Conservation (phyloP, 305 asterid genomes). For the Ajuga reptans region DNA sequence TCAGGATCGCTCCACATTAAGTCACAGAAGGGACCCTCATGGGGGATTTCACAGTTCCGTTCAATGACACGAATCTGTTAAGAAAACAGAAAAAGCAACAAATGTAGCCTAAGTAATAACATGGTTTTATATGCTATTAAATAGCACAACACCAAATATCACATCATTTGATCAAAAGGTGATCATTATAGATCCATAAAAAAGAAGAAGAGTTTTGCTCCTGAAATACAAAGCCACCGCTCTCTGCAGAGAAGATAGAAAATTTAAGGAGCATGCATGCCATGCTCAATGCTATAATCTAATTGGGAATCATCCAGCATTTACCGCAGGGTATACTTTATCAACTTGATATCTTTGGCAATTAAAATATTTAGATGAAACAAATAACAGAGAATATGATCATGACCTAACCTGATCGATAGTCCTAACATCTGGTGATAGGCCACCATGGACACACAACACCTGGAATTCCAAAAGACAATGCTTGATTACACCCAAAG, state of each 20-base stretch:
- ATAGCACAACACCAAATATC: background rate
- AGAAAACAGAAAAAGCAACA: background rate
- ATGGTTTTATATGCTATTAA: background rate
- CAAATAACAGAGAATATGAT: background rate
- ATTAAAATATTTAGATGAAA: background rate
- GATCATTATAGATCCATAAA: background rate
- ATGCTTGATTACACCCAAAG: background rate
- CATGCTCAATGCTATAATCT: background rate
- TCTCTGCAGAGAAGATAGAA: background rate
- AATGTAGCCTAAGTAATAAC: background rate
- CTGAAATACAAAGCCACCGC: slow-evolving; percentile 1
- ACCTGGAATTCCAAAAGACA: slow-evolving; percentile 35
- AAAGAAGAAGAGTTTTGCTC: background rate
- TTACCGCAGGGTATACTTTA: background rate
- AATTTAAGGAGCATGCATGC: background rate
- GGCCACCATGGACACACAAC: slow-evolving; percentile 95
- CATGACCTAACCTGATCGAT: slow-evolving; percentile 64
- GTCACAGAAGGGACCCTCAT: slow-evolving; percentile 99
- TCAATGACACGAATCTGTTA: slow-evolving; percentile 84
- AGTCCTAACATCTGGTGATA: slow-evolving; percentile 95
- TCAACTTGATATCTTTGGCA: background rate
- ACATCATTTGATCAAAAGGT: background rate
- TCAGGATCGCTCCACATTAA: slow-evolving; percentile 99
- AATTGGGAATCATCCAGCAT: background rate
- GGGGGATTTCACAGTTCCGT: slow-evolving; percentile 94